A percentile compares a stretch with the other conserved stretches of the same genome.
Evolutionary conservation across 2,329 filamentous ascomycete genomes (phyloP).

Genomic region (Aspergillus neotritici): DNA sequence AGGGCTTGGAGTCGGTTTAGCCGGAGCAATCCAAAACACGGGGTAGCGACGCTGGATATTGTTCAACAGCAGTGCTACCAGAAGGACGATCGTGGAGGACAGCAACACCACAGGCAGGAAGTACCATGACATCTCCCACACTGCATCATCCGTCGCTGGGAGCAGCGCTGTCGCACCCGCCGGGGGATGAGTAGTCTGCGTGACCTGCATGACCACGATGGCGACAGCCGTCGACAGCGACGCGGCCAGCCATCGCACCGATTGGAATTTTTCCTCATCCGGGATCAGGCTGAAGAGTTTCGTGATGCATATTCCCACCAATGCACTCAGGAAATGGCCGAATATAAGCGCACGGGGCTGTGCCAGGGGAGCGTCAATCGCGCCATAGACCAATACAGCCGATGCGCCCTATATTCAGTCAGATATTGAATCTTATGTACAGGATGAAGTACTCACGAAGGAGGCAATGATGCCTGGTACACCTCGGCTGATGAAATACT

Average conservation of each 20-base stretch:
- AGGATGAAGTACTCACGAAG: constrained; percentile 15
- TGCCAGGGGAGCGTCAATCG: constrained; percentile 29
- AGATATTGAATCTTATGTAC: neutral
- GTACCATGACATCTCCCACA: constrained; percentile 30
- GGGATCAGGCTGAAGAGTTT: constrained; percentile 29
- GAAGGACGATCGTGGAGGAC: constrained; percentile 25
- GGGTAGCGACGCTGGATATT: constrained; percentile 30
- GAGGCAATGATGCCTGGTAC: constrained; percentile 25
- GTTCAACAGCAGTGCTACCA: constrained; percentile 26
- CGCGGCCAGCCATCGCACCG: constrained; percentile 28
- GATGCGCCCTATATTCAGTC: constrained; percentile 22
- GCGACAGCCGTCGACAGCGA: constrained; percentile 24
- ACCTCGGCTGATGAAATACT: constrained; percentile 20
- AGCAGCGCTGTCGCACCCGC: constrained; percentile 32
- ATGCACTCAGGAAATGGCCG: constrained; percentile 29
- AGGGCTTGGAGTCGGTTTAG: constrained; percentile 3
- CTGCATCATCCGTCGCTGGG: constrained; percentile 22
- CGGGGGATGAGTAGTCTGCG: constrained; percentile 29
- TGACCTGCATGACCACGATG: constrained; percentile 30
- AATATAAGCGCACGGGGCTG: constrained; percentile 30
- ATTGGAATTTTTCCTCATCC: constrained; percentile 25
- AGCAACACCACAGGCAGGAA: constrained; percentile 27
- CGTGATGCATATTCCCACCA: constrained; percentile 27
- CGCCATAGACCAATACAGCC: constrained; percentile 28
- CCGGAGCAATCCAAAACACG: constrained; percentile 26